Evolutionary conservation across 2,329 filamentous ascomycete species (phyloP).

Genomic region (Cladosporium austrohemisphaericum): DNA sequence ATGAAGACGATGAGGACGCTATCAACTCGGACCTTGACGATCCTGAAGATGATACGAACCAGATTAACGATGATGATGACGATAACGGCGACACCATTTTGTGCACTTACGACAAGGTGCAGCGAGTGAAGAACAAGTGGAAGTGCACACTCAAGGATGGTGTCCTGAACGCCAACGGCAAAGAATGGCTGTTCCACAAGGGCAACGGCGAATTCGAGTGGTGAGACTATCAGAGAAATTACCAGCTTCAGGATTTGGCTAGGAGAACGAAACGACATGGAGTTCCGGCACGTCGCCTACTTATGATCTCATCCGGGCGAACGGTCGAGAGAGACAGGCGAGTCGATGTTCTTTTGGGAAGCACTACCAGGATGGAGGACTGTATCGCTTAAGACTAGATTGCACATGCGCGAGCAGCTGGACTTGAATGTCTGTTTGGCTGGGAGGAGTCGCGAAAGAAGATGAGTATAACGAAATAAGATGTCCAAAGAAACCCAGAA

Average conservation of each 20-base stretch:
- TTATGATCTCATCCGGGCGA: too few relatives aligned
- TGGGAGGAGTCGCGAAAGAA: background rate
- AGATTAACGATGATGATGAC: slow-evolving; percentile 67
- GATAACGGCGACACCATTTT: slow-evolving; percentile 89
- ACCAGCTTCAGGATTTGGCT: background rate
- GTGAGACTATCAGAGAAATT: slow-evolving; percentile 48
- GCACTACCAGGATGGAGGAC: background rate
- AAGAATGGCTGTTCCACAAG: slow-evolving; percentile 94
- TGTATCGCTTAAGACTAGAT: background rate
- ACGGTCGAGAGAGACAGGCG: too few relatives aligned
- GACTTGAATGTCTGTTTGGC: slow-evolving; percentile 1
- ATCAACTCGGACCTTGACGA: slow-evolving; percentile 99
- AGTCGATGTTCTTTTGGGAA: background rate
- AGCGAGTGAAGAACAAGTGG: slow-evolving; percentile 94
- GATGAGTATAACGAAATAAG: background rate
- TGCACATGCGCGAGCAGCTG: slow-evolving; percentile 4
- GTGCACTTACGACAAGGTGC: slow-evolving; percentile 98
- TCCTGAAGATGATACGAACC: slow-evolving; percentile 67
- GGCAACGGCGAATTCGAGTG: slow-evolving; percentile 97
- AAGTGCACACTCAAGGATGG: slow-evolving; percentile 99
- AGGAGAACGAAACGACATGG: background rate
- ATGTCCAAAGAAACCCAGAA: too few relatives aligned
- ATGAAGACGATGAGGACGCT: slow-evolving; percentile 73
- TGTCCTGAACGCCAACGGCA: slow-evolving; percentile 86
- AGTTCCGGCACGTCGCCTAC: too few relatives aligned